Percentiles rank a stretch among this genome's conserved stretches.
Evolutionary conservation across 768 basidiomycete genomes (phyloP).

Genomic region (Leccinum variicolor): DNA sequence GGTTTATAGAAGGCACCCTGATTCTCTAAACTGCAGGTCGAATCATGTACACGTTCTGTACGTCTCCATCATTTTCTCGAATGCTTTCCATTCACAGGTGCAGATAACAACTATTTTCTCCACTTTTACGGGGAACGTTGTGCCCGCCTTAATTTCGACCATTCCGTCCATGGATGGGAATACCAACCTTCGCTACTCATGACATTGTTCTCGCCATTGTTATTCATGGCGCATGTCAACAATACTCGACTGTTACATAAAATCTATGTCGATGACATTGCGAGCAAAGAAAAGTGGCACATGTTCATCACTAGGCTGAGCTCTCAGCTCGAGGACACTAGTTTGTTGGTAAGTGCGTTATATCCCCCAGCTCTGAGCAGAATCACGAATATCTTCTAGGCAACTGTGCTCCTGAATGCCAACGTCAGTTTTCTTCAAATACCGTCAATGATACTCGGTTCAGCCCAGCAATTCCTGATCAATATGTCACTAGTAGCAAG

Average conservation of each 20-base stretch:
- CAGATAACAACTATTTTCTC: conserved; percentile 35
- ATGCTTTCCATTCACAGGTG: not conserved
- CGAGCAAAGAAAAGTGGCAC: conserved; percentile 41
- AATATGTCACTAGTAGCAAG: conserved; percentile 43
- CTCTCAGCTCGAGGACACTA: conserved; percentile 49
- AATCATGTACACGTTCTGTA: conserved; percentile 30
- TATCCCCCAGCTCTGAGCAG: not conserved
- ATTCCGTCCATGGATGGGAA: conserved; percentile 28
- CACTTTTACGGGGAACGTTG: conserved; percentile 43
- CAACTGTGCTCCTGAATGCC: conserved; percentile 53
- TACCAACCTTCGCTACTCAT: conserved; percentile 36
- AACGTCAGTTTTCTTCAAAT: conserved; percentile 61
- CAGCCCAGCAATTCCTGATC: conserved; percentile 36
- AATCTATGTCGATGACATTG: conserved; percentile 48
- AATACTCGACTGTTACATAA: conserved; percentile 43
- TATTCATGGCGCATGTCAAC: conserved; percentile 50
- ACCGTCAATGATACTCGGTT: conserved; percentile 23
- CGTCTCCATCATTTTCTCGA: conserved; percentile 15
- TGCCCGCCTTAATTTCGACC: conserved; percentile 37
- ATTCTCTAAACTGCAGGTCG: conserved; percentile 20
- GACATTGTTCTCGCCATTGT: conserved; percentile 34
- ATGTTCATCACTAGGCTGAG: conserved; percentile 42
- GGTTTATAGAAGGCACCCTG: not conserved
- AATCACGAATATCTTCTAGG: conserved; percentile 31
- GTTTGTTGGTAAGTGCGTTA: conserved; percentile 43